These are phyloP conservation scores for Ampelomyces quisqualis DNA, from an alignment of 2,329 filamentous ascomycete species.

Conservation along the genomic window DNA sequence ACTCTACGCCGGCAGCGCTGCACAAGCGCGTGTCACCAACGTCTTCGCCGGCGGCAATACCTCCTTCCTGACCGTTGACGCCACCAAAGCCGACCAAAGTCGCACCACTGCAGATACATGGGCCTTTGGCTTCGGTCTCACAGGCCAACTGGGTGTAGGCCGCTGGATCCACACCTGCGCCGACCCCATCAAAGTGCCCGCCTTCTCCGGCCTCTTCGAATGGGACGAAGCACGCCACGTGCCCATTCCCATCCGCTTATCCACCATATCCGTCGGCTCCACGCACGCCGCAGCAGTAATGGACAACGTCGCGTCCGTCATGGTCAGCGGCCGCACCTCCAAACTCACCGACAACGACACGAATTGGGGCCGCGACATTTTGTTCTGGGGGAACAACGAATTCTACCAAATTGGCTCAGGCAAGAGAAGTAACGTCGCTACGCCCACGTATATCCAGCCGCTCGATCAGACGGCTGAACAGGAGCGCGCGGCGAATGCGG, in stretches of 20 bases:
- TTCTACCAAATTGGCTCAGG: constrained; percentile 90
- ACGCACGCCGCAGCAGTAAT: constrained; percentile 82
- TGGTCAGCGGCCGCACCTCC: constrained; percentile 49
- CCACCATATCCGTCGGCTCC: constrained; percentile 70
- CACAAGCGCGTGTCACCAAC: constrained; percentile 67
- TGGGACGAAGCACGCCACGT: constrained; percentile 73
- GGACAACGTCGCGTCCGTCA: constrained; percentile 73
- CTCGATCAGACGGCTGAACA: constrained; percentile 64
- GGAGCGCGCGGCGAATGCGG: constrained; percentile 28
- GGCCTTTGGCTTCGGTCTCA: constrained; percentile 83
- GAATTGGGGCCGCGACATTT: constrained; percentile 83
- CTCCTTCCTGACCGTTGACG: constrained; percentile 84
- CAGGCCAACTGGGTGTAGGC: constrained; percentile 78
- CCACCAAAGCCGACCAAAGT: constrained; percentile 60
- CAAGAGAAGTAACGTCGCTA: constrained; percentile 75
- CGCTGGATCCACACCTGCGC: constrained; percentile 86
- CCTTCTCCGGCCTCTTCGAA: constrained; percentile 80
- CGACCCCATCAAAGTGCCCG: constrained; percentile 75
- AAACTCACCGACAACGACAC: constrained; percentile 63
- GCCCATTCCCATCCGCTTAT: constrained; percentile 75
- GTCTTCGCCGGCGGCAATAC: constrained; percentile 85
- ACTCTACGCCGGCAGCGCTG: constrained; percentile 68
- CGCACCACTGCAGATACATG: constrained; percentile 74
- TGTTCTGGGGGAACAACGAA: constrained; percentile 96
- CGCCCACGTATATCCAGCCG: constrained; percentile 76